Conservation (phyloP, 208 protist species). For the Paratrypanosoma confusum region DNA sequence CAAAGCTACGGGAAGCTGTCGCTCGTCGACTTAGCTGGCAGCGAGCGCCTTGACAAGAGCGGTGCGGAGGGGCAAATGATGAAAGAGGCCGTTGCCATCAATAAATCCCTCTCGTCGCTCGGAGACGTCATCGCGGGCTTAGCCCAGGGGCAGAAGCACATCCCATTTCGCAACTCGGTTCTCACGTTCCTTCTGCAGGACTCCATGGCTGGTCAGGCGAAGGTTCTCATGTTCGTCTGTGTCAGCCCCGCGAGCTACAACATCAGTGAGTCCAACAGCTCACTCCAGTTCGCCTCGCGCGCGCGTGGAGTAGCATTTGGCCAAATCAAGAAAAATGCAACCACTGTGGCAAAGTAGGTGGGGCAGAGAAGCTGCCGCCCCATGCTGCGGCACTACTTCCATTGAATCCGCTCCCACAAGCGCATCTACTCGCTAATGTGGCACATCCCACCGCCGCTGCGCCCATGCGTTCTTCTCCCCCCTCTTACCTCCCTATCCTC, state of each 20-base stretch:
- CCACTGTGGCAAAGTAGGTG: constrained; percentile 6
- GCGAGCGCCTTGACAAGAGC: constrained; percentile 85
- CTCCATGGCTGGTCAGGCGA: constrained; percentile 89
- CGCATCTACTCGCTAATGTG: no score
- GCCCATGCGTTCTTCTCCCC: no score
- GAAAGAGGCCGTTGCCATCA: constrained; percentile 89
- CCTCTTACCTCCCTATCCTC: no score
- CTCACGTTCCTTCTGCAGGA: constrained; percentile 88
- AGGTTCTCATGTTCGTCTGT: constrained; percentile 94
- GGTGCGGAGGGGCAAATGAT: constrained; percentile 71
- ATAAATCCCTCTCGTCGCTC: constrained; percentile 84
- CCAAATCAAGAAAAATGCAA: constrained; percentile 81
- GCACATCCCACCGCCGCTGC: no score
- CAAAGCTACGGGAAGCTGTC: constrained; percentile 90
- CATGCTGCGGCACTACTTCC: no score
- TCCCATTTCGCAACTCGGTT: constrained; percentile 88
- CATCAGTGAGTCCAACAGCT: constrained; percentile 75
- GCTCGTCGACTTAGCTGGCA: constrained; percentile 88
- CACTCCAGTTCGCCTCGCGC: constrained; percentile 83
- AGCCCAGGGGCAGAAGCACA: constrained; percentile 69
- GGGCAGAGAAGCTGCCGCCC: background rate
- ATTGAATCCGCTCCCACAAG: no score
- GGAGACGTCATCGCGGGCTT: constrained; percentile 87
- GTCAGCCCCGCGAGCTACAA: constrained; percentile 91
- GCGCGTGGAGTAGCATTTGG: constrained; percentile 81